Evolutionary conservation across 2,329 filamentous ascomycete genomes (phyloP).

Genomic region (Colletotrichum sansevieriae): DNA sequence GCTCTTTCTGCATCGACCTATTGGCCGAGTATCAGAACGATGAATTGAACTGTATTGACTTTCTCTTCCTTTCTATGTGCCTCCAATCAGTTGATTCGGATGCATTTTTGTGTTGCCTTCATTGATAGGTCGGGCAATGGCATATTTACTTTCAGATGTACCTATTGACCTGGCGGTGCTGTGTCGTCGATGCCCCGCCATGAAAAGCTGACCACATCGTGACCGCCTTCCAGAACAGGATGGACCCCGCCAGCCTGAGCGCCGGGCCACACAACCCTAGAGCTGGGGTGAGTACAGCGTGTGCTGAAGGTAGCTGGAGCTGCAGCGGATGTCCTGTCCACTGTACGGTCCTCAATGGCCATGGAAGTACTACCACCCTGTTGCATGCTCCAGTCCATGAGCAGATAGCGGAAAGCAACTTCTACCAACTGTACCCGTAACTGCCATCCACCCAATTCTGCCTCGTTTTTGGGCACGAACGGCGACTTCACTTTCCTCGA

Average conservation of each 20-base stretch:
- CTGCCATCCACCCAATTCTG: conserved; percentile 13
- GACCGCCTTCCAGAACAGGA: conserved; percentile 20
- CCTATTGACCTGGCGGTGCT: too few relatives aligned
- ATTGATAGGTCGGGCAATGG: too few relatives aligned
- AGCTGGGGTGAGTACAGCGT: not conserved
- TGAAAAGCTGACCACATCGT: not conserved
- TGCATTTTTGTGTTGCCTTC: too few relatives aligned
- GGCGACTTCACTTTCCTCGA: conserved; percentile 1
- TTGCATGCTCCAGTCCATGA: not conserved
- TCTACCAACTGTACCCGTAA: not conserved
- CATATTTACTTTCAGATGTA: too few relatives aligned
- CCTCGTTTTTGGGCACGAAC: conserved; percentile 18
- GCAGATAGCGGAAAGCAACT: not conserved
- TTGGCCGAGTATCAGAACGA: not conserved
- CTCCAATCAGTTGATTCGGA: too few relatives aligned
- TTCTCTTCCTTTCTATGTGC: too few relatives aligned
- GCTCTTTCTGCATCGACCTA: not conserved
- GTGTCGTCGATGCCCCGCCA: conserved; percentile 13
- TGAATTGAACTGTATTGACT: too few relatives aligned
- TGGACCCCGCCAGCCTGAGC: conserved; percentile 14
- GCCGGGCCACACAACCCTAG: conserved; percentile 32
- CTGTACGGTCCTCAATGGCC: not conserved
- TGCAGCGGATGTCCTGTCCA: not conserved
- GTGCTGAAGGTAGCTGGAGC: not conserved
- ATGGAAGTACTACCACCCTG: not conserved